phyloP scores from a whole-genome alignment of 129 eudicot species.

The Glebionis coronaria region DNA sequence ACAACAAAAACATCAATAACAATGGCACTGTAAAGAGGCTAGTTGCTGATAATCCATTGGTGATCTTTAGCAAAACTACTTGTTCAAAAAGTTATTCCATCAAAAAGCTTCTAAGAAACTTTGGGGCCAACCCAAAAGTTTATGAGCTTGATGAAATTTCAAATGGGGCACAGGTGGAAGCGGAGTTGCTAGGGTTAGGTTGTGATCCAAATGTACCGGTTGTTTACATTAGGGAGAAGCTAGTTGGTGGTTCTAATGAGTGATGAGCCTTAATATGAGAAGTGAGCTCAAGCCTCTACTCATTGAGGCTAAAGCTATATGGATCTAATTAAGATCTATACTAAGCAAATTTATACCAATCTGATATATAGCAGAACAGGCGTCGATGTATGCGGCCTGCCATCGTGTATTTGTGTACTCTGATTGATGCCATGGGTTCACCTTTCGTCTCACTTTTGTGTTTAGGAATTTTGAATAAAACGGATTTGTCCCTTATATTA shows the following conservation, averaged over 20 bases:
- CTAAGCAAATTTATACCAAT: too few species aligned
- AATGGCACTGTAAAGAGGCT: conserved; percentile 35
- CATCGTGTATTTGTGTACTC: too few species aligned
- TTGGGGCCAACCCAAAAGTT: conserved; percentile 40
- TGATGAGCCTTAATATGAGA: conserved; percentile 39
- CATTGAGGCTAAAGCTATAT: conserved; percentile 44
- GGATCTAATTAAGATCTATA: conserved; percentile 26
- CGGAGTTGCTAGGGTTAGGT: conserved; percentile 30
- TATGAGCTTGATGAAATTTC: conserved; percentile 38
- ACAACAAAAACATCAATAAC: neutral
- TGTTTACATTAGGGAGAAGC: conserved; percentile 42
- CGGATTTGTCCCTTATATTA: too few species aligned
- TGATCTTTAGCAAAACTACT: conserved; percentile 46
- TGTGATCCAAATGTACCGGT: conserved; percentile 36
- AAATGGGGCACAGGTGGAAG: conserved; percentile 33
- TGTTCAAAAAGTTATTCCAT: conserved; percentile 36
- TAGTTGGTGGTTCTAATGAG: conserved; percentile 47
- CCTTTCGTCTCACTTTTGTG: too few species aligned
- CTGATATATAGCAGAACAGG: too few species aligned
- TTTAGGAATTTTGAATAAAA: too few species aligned
- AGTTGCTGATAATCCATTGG: conserved; percentile 43
- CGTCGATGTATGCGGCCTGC: too few species aligned
- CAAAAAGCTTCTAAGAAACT: conserved; percentile 29
- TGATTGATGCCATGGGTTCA: too few species aligned
- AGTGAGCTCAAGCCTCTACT: conserved; percentile 33